Conservation (phyloP, 129 eudicot genomes). For the Rutidosis leptorrhynchoides region DNA sequence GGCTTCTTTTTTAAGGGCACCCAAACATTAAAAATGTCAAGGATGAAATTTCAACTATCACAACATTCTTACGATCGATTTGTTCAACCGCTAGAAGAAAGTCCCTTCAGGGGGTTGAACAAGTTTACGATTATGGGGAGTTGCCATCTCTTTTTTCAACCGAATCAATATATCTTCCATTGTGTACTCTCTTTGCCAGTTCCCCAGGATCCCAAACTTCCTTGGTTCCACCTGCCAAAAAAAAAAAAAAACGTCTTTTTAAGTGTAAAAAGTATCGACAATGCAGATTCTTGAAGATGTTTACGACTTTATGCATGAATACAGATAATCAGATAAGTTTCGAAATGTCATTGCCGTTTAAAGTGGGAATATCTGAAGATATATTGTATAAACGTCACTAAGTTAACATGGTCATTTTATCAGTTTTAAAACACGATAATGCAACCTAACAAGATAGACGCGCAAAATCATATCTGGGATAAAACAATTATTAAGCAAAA, state of each 20-base stretch:
- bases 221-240: constrained; percentile 51
- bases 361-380: not conserved
- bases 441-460: not conserved
- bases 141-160: constrained; percentile 65
- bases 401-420: not conserved
- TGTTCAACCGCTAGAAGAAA: constrained; percentile 36
- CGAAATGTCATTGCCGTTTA: not conserved
- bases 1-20: constrained; percentile 28
- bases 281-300: not conserved
- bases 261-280: not conserved
- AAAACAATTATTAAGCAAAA: constrained; percentile 8
- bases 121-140: constrained; percentile 64
- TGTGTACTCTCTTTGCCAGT: constrained; percentile 74
- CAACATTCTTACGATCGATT: constrained; percentile 4
- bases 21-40: constrained; percentile 21
- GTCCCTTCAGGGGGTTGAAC: constrained; percentile 79
- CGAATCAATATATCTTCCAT: constrained; percentile 67
- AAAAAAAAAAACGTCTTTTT: not conserved
- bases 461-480: not conserved
- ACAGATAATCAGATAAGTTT: not conserved
- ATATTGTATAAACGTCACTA: not conserved
- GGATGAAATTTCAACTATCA: constrained; percentile 23
- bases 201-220: constrained; percentile 59
- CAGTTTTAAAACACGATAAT: not conserved
- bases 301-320: not conserved